Evolutionary conservation across 2,329 filamentous ascomycete species (phyloP).

Genomic region (Colletotrichum truncatum): DNA sequence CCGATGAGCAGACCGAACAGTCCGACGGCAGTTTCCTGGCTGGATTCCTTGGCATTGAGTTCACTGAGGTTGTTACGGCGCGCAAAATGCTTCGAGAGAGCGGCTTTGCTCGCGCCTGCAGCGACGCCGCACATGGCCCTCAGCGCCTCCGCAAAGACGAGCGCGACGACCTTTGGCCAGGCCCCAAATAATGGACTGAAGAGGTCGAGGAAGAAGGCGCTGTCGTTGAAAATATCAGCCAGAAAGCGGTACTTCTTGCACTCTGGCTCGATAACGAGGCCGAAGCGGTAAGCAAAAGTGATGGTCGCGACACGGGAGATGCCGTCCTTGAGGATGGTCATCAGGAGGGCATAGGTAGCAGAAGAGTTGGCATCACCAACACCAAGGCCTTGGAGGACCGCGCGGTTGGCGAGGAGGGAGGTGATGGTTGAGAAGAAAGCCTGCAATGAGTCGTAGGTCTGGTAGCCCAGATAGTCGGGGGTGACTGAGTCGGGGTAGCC

Average conservation of each 20-base stretch:
- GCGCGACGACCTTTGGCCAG: constrained; percentile 56
- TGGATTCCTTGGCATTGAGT: constrained; percentile 93
- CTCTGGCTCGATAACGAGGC: constrained; percentile 86
- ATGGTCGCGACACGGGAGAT: constrained; percentile 87
- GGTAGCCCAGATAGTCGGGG: constrained; percentile 82
- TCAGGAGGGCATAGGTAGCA: constrained; percentile 81
- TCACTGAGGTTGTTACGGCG: constrained; percentile 88
- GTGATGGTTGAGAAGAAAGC: constrained; percentile 87
- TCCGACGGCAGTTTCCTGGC: constrained; percentile 93
- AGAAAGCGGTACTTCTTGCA: constrained; percentile 90
- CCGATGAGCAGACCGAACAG: constrained; percentile 88
- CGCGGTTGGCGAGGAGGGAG: constrained; percentile 80
- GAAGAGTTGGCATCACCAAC: constrained; percentile 84
- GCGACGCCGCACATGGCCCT: constrained; percentile 85
- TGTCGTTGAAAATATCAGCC: constrained; percentile 89
- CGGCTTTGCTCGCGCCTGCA: constrained; percentile 89
- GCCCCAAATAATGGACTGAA: constrained; percentile 77
- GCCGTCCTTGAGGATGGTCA: constrained; percentile 84
- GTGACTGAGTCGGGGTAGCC: constrained; percentile 92
- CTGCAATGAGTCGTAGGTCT: constrained; percentile 78
- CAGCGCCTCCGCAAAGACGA: constrained; percentile 60
- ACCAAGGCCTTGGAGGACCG: constrained; percentile 82
- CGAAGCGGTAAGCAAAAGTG: constrained; percentile 83
- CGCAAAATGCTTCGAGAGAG: constrained; percentile 91
- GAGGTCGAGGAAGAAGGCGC: constrained; percentile 86